Conservation (phyloP, 768 basidiomycete genomes). For the Lactifluus pinguis region DNA sequence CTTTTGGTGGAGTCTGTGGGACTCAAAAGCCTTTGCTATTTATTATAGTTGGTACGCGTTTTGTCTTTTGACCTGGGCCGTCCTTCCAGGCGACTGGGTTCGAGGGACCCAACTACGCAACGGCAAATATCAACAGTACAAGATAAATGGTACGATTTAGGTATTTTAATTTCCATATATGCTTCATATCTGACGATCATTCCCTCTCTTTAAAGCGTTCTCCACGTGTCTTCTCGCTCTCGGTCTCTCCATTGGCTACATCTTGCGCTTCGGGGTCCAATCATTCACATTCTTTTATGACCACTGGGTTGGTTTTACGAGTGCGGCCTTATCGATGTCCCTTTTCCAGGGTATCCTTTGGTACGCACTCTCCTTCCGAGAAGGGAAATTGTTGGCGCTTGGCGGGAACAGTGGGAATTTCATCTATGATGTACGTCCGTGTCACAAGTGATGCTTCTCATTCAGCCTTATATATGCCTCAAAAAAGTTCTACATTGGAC, state of each 20-base stretch:
- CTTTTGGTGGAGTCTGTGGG: constrained; percentile 79
- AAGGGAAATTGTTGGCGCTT: constrained; percentile 68
- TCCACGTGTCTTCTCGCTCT: constrained; percentile 77
- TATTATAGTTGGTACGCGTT: constrained; percentile 93
- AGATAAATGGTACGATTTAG: constrained; percentile 77
- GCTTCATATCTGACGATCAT: background rate
- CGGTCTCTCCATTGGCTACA: constrained; percentile 58
- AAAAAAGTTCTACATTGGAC: constrained; percentile 83
- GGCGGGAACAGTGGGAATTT: constrained; percentile 87
- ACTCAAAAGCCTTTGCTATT: constrained; percentile 61
- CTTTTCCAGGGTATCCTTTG: constrained; percentile 61
- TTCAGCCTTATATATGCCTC: background rate
- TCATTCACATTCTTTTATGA: constrained; percentile 87
- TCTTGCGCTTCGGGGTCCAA: constrained; percentile 65
- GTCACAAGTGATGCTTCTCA: background rate
- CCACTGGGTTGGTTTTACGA: constrained; percentile 83
- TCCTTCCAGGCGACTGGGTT: constrained; percentile 53
- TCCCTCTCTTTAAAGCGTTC: constrained; percentile 48
- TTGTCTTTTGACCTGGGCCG: constrained; percentile 68
- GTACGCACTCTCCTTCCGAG: constrained; percentile 61
- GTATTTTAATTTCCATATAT: background rate
- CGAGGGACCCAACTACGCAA: constrained; percentile 46
- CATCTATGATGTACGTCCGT: constrained; percentile 78
- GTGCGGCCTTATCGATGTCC: constrained; percentile 75
- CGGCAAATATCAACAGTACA: constrained; percentile 75